A percentile compares a stretch with the other conserved stretches of the same genome.
phyloP scores from a whole-genome alignment of 2,329 filamentous ascomycete genomes.

The Botrytis deweyae region DNA sequence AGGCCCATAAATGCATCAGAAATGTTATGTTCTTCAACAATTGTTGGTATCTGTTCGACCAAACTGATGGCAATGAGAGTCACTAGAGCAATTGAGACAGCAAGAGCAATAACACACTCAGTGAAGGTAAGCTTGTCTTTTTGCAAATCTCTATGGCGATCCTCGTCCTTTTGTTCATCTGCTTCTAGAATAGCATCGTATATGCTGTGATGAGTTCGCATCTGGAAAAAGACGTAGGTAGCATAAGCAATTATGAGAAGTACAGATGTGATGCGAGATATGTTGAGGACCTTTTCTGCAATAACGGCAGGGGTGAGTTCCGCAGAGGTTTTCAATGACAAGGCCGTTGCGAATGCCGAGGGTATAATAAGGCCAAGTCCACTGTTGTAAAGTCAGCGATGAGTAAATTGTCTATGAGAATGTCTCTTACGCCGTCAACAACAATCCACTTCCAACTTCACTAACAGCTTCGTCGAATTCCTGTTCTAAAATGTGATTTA shows the following conservation, averaged over 20 bases:
- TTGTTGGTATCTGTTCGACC: conserved; percentile 67
- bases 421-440: conserved; percentile 72
- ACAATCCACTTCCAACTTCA: conserved; percentile 74
- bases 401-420: neutral
- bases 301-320: conserved; percentile 44
- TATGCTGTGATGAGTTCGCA: conserved; percentile 71
- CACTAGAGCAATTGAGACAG: conserved; percentile 65
- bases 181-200: conserved; percentile 71
- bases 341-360: conserved; percentile 50
- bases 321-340: conserved; percentile 26
- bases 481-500: conserved; percentile 47
- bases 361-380: conserved; percentile 49
- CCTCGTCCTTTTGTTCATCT: conserved; percentile 67
- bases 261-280: conserved; percentile 70
- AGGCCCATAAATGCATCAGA: conserved; percentile 64
- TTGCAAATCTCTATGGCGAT: conserved; percentile 57
- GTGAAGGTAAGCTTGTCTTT: conserved; percentile 73
- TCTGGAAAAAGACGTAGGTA: conserved; percentile 70
- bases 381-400: conserved; percentile 36
- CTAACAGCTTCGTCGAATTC: conserved; percentile 73
- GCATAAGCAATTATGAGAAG: conserved; percentile 69
- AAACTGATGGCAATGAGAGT: conserved; percentile 72
- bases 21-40: conserved; percentile 52
- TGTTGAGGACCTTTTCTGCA: conserved; percentile 53
- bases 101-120: conserved; percentile 67